phyloP scores from a whole-genome alignment of 495 filamentous ascomycete species.

The Aspergillus conjunctus region DNA sequence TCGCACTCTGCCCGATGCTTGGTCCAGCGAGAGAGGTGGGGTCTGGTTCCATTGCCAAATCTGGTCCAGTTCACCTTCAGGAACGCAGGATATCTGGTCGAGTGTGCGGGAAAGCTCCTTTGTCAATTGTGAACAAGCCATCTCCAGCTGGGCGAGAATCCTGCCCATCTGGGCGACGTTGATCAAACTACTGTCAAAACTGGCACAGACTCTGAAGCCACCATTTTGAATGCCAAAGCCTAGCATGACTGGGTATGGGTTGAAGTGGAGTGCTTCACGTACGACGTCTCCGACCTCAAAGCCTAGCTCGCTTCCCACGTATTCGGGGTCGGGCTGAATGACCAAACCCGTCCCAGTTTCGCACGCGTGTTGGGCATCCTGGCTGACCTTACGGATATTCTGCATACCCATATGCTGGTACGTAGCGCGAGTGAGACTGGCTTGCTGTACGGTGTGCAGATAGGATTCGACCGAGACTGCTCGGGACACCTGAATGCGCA shows the following conservation, averaged over 20 bases:
- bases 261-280: constrained; percentile 66
- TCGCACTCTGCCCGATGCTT: constrained; percentile 29
- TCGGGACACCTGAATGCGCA: constrained; percentile 49
- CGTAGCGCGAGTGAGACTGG: constrained; percentile 53
- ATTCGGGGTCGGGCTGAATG: constrained; percentile 50
- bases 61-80: constrained; percentile 35
- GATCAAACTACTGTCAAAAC: constrained; percentile 58
- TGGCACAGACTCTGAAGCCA: constrained; percentile 62
- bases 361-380: constrained; percentile 64
- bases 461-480: constrained; percentile 33
- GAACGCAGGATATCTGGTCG: constrained; percentile 40
- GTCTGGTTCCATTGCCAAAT: constrained; percentile 45
- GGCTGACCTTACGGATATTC: constrained; percentile 63
- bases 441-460: constrained; percentile 53
- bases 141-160: constrained; percentile 46
- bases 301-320: constrained; percentile 48
- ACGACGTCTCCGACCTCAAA: constrained; percentile 59
- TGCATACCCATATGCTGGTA: constrained; percentile 72
- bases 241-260: constrained; percentile 67
- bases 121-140: constrained; percentile 33
- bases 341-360: constrained; percentile 63
- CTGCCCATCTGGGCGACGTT: constrained; percentile 44
- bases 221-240: constrained; percentile 57
- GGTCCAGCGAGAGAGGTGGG: constrained; percentile 32
- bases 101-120: constrained; percentile 29